Base-by-base conservation (phyloP, 1,284 basidiomycete species). In the Rhodotorula sp. region DNA sequence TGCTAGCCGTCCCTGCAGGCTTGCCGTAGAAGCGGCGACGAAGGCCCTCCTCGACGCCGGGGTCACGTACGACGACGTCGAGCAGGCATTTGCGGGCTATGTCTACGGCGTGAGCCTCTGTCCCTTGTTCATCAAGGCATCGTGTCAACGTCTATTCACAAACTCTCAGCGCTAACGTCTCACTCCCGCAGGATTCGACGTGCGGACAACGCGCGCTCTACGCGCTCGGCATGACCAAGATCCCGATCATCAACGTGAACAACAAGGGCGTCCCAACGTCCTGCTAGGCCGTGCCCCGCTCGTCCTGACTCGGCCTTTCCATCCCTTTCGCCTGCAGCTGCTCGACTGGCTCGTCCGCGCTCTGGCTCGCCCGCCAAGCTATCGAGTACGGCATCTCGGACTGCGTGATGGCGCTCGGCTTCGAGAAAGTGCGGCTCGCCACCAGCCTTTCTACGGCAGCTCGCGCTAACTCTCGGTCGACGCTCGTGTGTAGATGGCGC, bases 1-100 rank as follows among this genome's bases (percentile, higher is more conserved):
- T 22, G 25, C 36, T 51, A 12, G 8, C 17, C 7, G n/a, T 9
- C 12, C 15, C 6, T n/a, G 4, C 61, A 71, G 70, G 88, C 90
- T 91, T 88, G 88, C 89, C 4, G 83, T 93, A 69, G 91, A 94
- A 81, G 91, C 91, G 12, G 87, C 89, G 1, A 91, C 90, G 5
- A 93, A 94, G 78, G 91, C 91, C 0, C 84, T 94, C 32, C 86
- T 93, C 36, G 92, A 94, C 79, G 91, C 92, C 76, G 91, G 91
- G 85, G 86, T 94, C 69, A 92, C 88, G 19, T 94, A 94, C 78
- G 92, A 94, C 79, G 82, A 83, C 1, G 82, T 94, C 44, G 85
- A 94, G 79, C 87, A 86, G 46, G 92, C 91, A 0, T 89, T 85
- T 73, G 91, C 90, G n/a, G 91, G 91, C 27, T 91, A 88, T 81